phyloP scores from a whole-genome alignment of 2,329 filamentous ascomycete species.

The Sclerotinia subarctica region DNA sequence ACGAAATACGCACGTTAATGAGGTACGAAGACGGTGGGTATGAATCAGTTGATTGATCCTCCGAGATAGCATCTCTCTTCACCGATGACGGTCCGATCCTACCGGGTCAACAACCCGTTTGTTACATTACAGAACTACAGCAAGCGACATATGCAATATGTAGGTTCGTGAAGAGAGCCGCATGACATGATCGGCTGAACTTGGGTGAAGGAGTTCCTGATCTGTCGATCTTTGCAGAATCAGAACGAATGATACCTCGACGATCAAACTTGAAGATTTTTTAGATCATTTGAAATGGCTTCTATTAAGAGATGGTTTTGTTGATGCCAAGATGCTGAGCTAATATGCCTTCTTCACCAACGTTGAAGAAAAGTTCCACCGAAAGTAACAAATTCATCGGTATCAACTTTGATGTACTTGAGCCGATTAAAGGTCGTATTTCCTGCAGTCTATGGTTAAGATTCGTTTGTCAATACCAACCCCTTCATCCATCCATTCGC shows the following conservation, averaged over 20 bases:
- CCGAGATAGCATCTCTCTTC: conserved; percentile 5
- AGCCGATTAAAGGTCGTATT: conserved; percentile 2
- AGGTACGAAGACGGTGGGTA: conserved; percentile 13
- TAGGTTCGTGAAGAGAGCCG: conserved; percentile 5
- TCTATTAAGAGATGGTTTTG: neutral
- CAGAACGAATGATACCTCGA: no score
- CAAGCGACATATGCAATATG: conserved; percentile 4
- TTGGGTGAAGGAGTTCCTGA: neutral
- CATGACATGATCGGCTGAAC: conserved; percentile 17
- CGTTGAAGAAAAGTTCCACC: neutral
- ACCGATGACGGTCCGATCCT: conserved; percentile 18
- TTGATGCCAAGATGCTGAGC: neutral
- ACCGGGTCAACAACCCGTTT: neutral
- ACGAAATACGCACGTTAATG: conserved; percentile 4
- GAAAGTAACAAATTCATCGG: neutral
- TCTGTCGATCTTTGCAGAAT: conserved; percentile 17
- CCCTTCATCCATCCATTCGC: conserved; percentile 15
- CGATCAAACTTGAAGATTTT: neutral
- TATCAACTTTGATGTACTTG: neutral
- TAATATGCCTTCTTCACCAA: neutral
- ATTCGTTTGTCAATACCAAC: conserved; percentile 7
- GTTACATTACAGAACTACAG: neutral
- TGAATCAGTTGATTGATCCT: neutral
- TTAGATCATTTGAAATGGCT: neutral
- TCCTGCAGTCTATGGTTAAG: neutral